A percentile compares a stretch with the other conserved stretches of the same genome.
These are phyloP conservation scores for Chaetomium sp. DNA, from an alignment of 2,329 filamentous ascomycete genomes.

Conservation along the genomic window DNA sequence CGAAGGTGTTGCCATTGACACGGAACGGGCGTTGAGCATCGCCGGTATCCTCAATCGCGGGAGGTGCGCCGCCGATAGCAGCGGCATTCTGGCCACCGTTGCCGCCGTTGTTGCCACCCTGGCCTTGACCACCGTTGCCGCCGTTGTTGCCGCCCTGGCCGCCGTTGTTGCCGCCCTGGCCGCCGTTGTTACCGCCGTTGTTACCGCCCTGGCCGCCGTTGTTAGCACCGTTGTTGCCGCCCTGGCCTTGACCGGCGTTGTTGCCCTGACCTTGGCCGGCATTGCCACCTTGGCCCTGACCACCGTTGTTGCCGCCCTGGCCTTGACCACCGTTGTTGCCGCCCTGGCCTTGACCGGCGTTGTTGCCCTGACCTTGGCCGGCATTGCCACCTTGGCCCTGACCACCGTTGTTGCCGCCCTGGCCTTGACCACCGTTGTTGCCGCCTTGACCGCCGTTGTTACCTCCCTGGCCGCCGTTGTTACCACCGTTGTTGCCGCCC, in stretches of 20 bases:
- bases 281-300: not conserved
- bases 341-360: slow-evolving; percentile 26
- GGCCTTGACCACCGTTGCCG: slow-evolving; percentile 16
- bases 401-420: slow-evolving; percentile 30
- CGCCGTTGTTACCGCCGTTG: slow-evolving; percentile 13
- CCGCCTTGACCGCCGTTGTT: slow-evolving; percentile 12
- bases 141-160: slow-evolving; percentile 18
- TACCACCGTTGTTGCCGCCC: slow-evolving; percentile 27
- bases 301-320: slow-evolving; percentile 7
- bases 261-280: not conserved
- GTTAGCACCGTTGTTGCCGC: not conserved
- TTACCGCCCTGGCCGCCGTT: slow-evolving; percentile 22
- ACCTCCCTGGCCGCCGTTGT: slow-evolving; percentile 16
- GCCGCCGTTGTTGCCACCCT: slow-evolving; percentile 9
- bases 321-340: slow-evolving; percentile 1
- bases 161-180: slow-evolving; percentile 15
- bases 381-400: slow-evolving; percentile 33
- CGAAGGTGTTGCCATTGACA: slow-evolving; percentile 61
- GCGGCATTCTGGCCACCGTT: slow-evolving; percentile 17
- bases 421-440: slow-evolving; percentile 27
- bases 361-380: slow-evolving; percentile 28
- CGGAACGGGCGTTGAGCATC: slow-evolving; percentile 55
- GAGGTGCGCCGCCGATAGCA: slow-evolving; percentile 48
- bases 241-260: not conserved
- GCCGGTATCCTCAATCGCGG: slow-evolving; percentile 52